phyloP scores from a whole-genome alignment of 176 grass and related monocot species.

The Metroxylon sagu region DNA sequence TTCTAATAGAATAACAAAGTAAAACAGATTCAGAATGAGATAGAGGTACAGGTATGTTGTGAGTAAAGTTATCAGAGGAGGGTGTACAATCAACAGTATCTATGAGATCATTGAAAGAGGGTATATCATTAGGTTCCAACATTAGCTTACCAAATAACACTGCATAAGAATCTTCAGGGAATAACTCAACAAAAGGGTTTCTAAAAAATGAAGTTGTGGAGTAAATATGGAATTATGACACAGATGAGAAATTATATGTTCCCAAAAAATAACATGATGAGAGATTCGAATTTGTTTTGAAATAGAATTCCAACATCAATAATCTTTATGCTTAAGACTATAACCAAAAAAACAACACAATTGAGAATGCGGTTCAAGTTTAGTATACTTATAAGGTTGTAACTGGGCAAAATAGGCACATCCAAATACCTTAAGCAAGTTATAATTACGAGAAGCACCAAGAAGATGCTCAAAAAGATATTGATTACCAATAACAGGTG shows the following conservation, averaged over 20 bases:
- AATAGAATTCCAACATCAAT: neutral
- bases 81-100: too few relatives aligned
- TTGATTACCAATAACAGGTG: neutral
- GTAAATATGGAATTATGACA: neutral
- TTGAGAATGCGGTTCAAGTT: neutral
- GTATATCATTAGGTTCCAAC: too few relatives aligned
- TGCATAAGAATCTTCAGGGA: too few relatives aligned
- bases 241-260: neutral
- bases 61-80: too few relatives aligned
- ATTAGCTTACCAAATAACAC: too few relatives aligned
- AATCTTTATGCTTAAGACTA: neutral
- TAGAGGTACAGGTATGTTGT: too few relatives aligned
- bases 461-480: neutral
- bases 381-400: neutral
- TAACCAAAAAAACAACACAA: neutral
- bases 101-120: too few relatives aligned
- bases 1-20: too few relatives aligned
- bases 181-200: neutral
- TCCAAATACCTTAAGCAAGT: neutral
- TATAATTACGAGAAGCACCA: neutral
- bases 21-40: too few relatives aligned
- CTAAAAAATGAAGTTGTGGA: neutral
- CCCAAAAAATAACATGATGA: neutral
- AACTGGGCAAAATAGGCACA: neutral
- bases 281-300: neutral